Conservation (phyloP, 345 rosid genomes). For the Boechera retrofracta region DNA sequence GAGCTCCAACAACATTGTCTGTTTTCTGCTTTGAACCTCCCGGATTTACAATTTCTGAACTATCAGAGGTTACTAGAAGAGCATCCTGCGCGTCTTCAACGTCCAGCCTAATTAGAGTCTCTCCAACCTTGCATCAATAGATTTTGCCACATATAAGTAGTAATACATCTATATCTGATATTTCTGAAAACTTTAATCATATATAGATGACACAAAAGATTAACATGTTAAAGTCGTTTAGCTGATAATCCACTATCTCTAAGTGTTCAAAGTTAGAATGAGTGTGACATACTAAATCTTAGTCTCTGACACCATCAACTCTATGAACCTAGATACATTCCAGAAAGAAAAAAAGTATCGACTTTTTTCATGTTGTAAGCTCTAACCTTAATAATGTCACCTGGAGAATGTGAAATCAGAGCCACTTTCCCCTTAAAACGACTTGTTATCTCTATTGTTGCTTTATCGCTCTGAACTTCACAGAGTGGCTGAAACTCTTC, state of each 20-base stretch:
- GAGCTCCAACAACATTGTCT: constrained; percentile 52
- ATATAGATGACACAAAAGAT: constrained; percentile 1
- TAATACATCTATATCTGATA: background rate
- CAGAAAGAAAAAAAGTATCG: background rate
- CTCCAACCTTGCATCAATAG: constrained; percentile 72
- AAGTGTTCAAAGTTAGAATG: background rate
- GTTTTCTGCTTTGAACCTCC: constrained; percentile 39
- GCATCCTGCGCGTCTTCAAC: constrained; percentile 53
- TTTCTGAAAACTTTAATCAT: background rate
- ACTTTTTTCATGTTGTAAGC: background rate
- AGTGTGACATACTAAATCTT: background rate
- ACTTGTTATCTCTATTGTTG: constrained; percentile 92
- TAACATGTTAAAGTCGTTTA: background rate
- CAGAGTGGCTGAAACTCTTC: constrained; percentile 96
- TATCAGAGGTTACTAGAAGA: constrained; percentile 38
- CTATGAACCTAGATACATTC: constrained; percentile 22
- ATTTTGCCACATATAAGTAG: background rate
- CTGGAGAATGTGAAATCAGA: constrained; percentile 65
- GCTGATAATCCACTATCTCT: background rate
- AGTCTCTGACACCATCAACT: background rate
- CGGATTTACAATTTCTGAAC: constrained; percentile 34
- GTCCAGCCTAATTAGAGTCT: constrained; percentile 73
- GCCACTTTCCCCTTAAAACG: constrained; percentile 87
- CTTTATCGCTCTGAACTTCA: constrained; percentile 98
- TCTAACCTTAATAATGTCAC: constrained; percentile 83